Conservation (phyloP, 2,329 filamentous ascomycete species). For the Diplodia sapinea region DNA sequence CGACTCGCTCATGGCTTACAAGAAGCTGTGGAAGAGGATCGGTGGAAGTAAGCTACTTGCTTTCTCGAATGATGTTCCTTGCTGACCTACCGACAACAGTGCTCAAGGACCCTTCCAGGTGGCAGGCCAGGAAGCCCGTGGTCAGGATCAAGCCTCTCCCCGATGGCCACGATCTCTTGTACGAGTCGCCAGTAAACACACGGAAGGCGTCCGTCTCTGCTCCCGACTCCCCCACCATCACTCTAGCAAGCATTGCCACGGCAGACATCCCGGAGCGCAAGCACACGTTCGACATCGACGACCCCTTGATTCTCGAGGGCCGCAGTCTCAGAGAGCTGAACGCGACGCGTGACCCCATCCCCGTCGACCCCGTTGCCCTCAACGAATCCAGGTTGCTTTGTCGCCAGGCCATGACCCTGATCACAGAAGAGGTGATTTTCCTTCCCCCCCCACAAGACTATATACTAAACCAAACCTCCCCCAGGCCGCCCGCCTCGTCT, state of each 20-base stretch:
- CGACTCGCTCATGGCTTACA: slow-evolving; percentile 43
- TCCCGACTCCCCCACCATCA: neutral
- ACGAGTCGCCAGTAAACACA: slow-evolving; percentile 2
- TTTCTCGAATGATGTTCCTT: neutral
- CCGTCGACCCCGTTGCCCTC: slow-evolving; percentile 39
- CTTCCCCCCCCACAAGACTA: neutral
- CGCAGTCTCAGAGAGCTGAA: slow-evolving; percentile 39
- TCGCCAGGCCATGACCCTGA: slow-evolving; percentile 42
- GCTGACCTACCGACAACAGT: slow-evolving; percentile 3
- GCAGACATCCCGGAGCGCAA: slow-evolving; percentile 34
- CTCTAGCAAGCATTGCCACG: neutral
- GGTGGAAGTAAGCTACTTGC: slow-evolving; percentile 36
- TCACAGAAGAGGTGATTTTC: slow-evolving; percentile 38
- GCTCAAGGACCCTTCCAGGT: slow-evolving; percentile 17
- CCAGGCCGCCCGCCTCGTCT: slow-evolving; percentile 39
- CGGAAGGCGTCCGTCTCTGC: neutral
- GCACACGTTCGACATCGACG: slow-evolving; percentile 39
- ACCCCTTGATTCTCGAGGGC: slow-evolving; percentile 32
- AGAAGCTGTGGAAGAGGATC: slow-evolving; percentile 43
- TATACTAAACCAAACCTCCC: neutral
- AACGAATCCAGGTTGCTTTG: slow-evolving; percentile 41
- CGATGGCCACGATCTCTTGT: slow-evolving; percentile 15
- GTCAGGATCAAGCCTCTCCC: neutral
- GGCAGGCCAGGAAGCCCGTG: slow-evolving; percentile 18
- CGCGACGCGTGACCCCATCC: slow-evolving; percentile 36